Percentiles rank a stretch among this genome's conserved stretches.
These are phyloP conservation scores for Malassezia psittaci DNA, from an alignment of 1,284 basidiomycete species.

Conservation along the genomic window DNA sequence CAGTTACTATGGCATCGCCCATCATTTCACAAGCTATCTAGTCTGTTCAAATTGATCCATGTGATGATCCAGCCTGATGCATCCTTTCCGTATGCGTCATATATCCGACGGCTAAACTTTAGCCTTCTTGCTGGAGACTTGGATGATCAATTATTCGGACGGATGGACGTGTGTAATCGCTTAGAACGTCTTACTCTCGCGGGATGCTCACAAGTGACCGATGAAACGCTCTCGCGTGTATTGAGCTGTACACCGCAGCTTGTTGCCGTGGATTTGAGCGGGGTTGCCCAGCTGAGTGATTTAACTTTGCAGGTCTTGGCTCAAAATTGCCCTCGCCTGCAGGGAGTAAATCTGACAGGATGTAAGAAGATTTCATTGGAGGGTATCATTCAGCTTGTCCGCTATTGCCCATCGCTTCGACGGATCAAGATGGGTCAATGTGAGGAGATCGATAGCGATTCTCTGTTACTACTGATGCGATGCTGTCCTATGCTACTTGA, in stretches of 20 bases:
- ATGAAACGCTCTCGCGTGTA: slow-evolving; percentile 60
- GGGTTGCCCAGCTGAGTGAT: slow-evolving; percentile 47
- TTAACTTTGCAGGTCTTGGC: slow-evolving; percentile 30
- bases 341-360: slow-evolving; percentile 81
- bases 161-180: slow-evolving; percentile 65
- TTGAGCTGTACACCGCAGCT: slow-evolving; percentile 65
- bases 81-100: slow-evolving; percentile 76
- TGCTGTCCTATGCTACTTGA: slow-evolving; percentile 79
- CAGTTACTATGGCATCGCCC: slow-evolving; percentile 94
- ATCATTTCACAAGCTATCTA: slow-evolving; percentile 60
- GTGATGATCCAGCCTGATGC: slow-evolving; percentile 46
- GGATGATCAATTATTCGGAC: slow-evolving; percentile 65
- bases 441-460: slow-evolving; percentile 29
- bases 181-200: slow-evolving; percentile 86
- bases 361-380: slow-evolving; percentile 71
- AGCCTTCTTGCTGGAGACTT: slow-evolving; percentile 63
- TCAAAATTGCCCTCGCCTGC: slow-evolving; percentile 61
- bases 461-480: slow-evolving; percentile 27
- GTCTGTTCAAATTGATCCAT: slow-evolving; percentile 56
- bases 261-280: slow-evolving; percentile 75
- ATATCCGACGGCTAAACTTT: slow-evolving; percentile 86
- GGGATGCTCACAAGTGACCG: slow-evolving; percentile 65
- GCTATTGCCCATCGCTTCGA: slow-evolving; percentile 65
- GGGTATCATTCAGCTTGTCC: slow-evolving; percentile 70
- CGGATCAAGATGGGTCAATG: slow-evolving; percentile 49